These are phyloP conservation scores for Pseudoturritis turrita DNA, from an alignment of 345 rosid species.

Conservation along the genomic window DNA sequence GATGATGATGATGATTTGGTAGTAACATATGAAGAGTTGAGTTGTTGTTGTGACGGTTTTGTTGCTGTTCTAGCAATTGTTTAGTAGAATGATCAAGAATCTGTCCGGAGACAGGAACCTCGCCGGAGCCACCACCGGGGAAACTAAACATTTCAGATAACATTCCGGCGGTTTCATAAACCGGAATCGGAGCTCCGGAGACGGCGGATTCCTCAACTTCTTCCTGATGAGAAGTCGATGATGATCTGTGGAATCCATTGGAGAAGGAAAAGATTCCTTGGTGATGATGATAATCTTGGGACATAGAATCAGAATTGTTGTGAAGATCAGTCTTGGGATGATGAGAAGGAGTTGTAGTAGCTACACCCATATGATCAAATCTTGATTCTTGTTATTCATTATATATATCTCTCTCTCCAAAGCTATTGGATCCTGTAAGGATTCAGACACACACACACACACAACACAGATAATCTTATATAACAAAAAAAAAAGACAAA, in stretches of 20 bases:
- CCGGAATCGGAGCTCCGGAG: slow-evolving; percentile 45
- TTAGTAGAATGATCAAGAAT: slow-evolving; percentile 33
- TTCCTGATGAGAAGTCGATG: slow-evolving; percentile 13
- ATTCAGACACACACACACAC: slow-evolving; percentile 19
- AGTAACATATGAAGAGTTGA: slow-evolving; percentile 84
- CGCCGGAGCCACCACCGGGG: slow-evolving; percentile 37
- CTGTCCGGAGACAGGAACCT: slow-evolving; percentile 29
- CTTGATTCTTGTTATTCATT: slow-evolving; percentile 27
- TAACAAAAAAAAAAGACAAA: background rate
- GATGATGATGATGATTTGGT: slow-evolving; percentile 50
- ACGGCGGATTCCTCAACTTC: slow-evolving; percentile 24
- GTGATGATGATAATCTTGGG: slow-evolving; percentile 34
- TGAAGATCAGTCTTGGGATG: slow-evolving; percentile 7
- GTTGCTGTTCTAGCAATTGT: slow-evolving; percentile 46
- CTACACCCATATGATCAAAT: slow-evolving; percentile 22
- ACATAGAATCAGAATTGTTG: slow-evolving; percentile 24
- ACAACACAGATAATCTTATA: slow-evolving; percentile 14
- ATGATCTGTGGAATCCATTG: slow-evolving; percentile 23
- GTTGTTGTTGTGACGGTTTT: slow-evolving; percentile 67
- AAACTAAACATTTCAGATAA: slow-evolving; percentile 94
- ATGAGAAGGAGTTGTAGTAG: slow-evolving; percentile 1
- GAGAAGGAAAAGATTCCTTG: slow-evolving; percentile 32
- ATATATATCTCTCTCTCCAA: slow-evolving; percentile 3
- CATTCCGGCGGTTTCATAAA: slow-evolving; percentile 80
- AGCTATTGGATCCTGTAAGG: slow-evolving; percentile 31